Base-by-base conservation (phyloP, 495 filamentous ascomycete genomes). In the Entonaema liquescens region DNA sequence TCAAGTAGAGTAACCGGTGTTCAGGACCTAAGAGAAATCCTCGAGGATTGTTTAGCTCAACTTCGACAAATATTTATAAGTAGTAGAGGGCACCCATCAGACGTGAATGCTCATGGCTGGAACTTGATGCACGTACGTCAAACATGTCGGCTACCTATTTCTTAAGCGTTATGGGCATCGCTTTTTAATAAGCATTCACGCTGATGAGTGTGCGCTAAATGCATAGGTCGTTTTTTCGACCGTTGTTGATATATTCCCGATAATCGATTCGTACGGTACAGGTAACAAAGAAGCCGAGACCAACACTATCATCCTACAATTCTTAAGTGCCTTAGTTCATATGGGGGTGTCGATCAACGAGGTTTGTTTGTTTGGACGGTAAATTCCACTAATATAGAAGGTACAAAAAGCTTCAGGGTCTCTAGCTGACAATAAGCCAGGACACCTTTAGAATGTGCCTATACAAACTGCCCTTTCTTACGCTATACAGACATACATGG, bases 121-220 rank as follows among this genome's bases (percentile, higher is more conserved):
- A 63, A 53, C 25, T 42, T 68, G n/a, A n/a, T 68, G 19, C 29
- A 63, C n/a, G 66, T 68, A 62, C 23, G 40, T 36, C 4, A 9
- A 15, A 56, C 29, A 28, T 12, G 29, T 38, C 4, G 36, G 2
- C 36, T 1, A n/a, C n/a, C n/a, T n/a, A n/a, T n/a, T n/a, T n/a
- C n/a, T n/a, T n/a, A n/a, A n/a, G n/a, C n/a, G n/a, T n/a, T n/a
- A n/a, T n/a, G n/a, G n/a, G n/a, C n/a, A n/a, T n/a, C n/a, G n/a
- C n/a, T n/a, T n/a, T n/a, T n/a, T n/a, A n/a, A n/a, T n/a, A n/a
- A n/a, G n/a, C n/a, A n/a, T n/a, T n/a, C n/a, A n/a, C n/a, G n/a
- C n/a, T n/a, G n/a, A n/a, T n/a, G n/a, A n/a, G n/a, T n/a, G n/a
- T n/a, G n/a, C n/a, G n/a, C n/a, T n/a, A n/a, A n/a, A n/a, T n/a